phyloP scores from a whole-genome alignment of 176 grass and related monocot species.

The Leersia perrieri region DNA sequence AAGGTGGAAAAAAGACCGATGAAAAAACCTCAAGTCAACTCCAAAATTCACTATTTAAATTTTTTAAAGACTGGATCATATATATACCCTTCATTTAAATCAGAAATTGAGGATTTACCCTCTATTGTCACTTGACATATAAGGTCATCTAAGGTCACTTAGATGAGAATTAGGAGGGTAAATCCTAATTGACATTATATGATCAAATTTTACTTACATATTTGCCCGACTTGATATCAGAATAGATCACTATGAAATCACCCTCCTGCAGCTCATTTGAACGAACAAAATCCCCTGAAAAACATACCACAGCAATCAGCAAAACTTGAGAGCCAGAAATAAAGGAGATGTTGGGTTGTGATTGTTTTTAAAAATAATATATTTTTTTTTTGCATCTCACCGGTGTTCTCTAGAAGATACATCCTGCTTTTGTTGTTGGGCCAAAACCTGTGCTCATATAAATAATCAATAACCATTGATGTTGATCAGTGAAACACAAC shows the following conservation, averaged over 20 bases:
- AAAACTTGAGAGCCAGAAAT: background rate
- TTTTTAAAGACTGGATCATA: too few relatives aligned
- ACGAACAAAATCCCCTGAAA: constrained; percentile 74
- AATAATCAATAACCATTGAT: constrained; percentile 10
- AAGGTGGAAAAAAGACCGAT: too few relatives aligned
- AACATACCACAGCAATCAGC: background rate
- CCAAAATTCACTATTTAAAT: too few relatives aligned
- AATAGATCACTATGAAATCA: constrained; percentile 91
- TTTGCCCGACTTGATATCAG: constrained; percentile 80
- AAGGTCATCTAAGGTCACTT: too few relatives aligned
- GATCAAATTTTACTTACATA: too few relatives aligned
- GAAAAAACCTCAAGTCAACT: too few relatives aligned
- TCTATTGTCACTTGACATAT: too few relatives aligned
- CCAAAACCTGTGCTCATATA: constrained; percentile 67
- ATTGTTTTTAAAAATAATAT: too few relatives aligned
- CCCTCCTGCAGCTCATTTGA: constrained; percentile 80
- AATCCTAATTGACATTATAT: too few relatives aligned
- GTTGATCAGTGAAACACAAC: background rate
- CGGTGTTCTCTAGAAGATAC: constrained; percentile 94
- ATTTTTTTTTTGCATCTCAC: constrained; percentile 33
- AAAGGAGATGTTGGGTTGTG: background rate
- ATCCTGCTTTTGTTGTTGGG: constrained; percentile 99
- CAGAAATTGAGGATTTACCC: too few relatives aligned
- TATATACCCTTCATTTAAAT: too few relatives aligned
- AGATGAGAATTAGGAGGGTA: too few relatives aligned